Evolutionary conservation across 345 rosid species (phyloP).

Genomic region (Brassica nigra): DNA sequence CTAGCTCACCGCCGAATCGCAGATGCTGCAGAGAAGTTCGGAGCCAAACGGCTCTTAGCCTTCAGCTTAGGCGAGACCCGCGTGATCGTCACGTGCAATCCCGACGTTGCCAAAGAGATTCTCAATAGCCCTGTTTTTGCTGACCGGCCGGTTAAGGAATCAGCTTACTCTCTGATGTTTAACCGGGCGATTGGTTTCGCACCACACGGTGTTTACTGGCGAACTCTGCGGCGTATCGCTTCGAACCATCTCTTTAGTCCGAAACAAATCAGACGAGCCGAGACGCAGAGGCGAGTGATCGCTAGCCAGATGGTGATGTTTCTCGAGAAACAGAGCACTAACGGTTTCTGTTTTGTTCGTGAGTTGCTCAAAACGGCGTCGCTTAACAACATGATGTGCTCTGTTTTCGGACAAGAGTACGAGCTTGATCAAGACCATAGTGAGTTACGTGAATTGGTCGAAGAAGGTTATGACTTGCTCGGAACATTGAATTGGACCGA

Average conservation of each 20-base stretch:
- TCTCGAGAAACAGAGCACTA: slow-evolving; percentile 27
- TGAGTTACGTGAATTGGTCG: slow-evolving; percentile 55
- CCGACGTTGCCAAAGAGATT: slow-evolving; percentile 69
- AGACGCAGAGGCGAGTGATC: slow-evolving; percentile 48
- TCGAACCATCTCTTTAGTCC: slow-evolving; percentile 66
- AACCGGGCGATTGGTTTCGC: slow-evolving; percentile 81
- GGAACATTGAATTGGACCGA: slow-evolving; percentile 74
- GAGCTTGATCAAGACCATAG: slow-evolving; percentile 39
- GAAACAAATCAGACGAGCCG: slow-evolving; percentile 55
- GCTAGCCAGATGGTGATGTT: slow-evolving; percentile 55
- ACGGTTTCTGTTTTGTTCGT: slow-evolving; percentile 47
- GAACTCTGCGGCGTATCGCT: slow-evolving; percentile 64
- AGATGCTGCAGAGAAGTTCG: slow-evolving; percentile 42
- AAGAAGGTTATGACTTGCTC: slow-evolving; percentile 66
- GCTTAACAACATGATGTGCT: slow-evolving; percentile 75
- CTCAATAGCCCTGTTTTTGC: slow-evolving; percentile 63
- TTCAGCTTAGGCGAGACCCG: slow-evolving; percentile 72
- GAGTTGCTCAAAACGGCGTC: slow-evolving; percentile 66
- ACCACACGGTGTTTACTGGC: slow-evolving; percentile 76
- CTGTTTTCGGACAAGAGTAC: slow-evolving; percentile 67
- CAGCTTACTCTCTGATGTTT: slow-evolving; percentile 75
- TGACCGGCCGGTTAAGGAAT: slow-evolving; percentile 78
- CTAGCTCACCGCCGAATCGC: slow-evolving; percentile 67
- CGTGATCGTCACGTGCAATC: slow-evolving; percentile 64
- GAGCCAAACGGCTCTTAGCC: slow-evolving; percentile 67